phyloP scores from a whole-genome alignment of 345 rosid genomes.

The Eucalyptus marginata region DNA sequence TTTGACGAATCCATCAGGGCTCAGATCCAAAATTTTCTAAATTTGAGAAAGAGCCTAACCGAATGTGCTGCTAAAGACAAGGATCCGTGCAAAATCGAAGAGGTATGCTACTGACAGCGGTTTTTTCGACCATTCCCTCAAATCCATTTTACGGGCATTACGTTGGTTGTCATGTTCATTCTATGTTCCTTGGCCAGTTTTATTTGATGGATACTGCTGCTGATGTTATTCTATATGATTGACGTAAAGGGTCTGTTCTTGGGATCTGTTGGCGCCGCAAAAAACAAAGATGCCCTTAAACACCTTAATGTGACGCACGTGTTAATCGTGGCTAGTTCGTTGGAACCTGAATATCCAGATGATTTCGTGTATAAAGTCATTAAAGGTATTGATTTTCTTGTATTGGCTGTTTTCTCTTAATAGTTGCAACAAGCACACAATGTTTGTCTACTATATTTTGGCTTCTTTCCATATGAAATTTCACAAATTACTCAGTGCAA shows the following conservation, averaged over 20 bases:
- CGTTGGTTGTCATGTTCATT: background rate
- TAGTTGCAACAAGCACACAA: background rate
- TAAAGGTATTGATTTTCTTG: conserved; percentile 14
- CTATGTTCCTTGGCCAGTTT: background rate
- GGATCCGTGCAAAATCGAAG: conserved; percentile 39
- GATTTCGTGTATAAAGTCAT: conserved; percentile 33
- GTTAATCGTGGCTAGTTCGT: conserved; percentile 25
- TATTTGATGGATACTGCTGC: background rate
- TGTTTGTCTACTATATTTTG: background rate
- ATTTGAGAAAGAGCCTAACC: background rate
- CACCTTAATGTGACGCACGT: conserved; percentile 26
- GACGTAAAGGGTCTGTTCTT: conserved; percentile 22
- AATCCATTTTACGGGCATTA: background rate
- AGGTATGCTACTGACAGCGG: conserved; percentile 6
- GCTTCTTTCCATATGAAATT: background rate
- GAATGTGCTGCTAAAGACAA: conserved; percentile 26
- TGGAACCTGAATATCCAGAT: conserved; percentile 21
- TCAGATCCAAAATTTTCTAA: conserved; percentile 26
- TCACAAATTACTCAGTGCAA: background rate
- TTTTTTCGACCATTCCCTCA: background rate
- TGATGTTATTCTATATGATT: background rate
- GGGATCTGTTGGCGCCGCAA: conserved; percentile 42
- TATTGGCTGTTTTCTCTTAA: background rate
- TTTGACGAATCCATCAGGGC: conserved; percentile 19
- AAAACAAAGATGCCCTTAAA: conserved; percentile 25